Evolutionary conservation across 129 eudicot genomes (phyloP).

Genomic region (Solidago caesia): DNA sequence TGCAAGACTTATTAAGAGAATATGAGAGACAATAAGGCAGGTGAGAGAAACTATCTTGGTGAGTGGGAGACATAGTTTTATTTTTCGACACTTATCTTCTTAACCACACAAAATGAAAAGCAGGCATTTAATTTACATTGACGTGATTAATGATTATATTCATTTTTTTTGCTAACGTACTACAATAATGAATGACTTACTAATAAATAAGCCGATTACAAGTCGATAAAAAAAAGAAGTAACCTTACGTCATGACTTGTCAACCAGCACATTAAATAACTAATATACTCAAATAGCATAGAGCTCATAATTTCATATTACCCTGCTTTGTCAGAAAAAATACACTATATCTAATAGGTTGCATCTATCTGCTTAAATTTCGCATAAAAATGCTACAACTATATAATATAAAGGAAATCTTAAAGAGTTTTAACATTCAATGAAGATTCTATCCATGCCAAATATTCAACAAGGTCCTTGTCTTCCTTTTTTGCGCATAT

Average conservation of each 20-base stretch:
- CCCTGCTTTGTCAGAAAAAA: slow-evolving; percentile 10
- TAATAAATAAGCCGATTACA: not conserved
- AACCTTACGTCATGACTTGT: slow-evolving; percentile 7
- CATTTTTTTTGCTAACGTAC: not conserved
- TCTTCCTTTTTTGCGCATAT: not conserved
- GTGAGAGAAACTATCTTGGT: slow-evolving; percentile 1
- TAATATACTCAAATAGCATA: not conserved
- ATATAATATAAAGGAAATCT: not conserved
- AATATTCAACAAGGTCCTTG: not conserved
- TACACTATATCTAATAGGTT: not conserved
- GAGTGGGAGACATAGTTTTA: not conserved
- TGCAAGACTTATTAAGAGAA: not conserved
- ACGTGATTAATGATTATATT: not conserved
- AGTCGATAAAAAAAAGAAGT: not conserved
- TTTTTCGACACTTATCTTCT: not conserved
- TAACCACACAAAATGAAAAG: not conserved
- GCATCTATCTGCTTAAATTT: not conserved
- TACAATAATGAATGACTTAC: not conserved
- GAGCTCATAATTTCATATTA: slow-evolving; percentile 2
- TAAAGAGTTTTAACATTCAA: slow-evolving; percentile 1
- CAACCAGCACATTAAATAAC: slow-evolving; percentile 1
- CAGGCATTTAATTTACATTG: not conserved
- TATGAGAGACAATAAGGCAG: not conserved
- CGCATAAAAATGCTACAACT: not conserved
- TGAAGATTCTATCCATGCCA: not conserved